Conservation (phyloP, 805 yeast species). For the Zygotorulaspora chibaensis region DNA sequence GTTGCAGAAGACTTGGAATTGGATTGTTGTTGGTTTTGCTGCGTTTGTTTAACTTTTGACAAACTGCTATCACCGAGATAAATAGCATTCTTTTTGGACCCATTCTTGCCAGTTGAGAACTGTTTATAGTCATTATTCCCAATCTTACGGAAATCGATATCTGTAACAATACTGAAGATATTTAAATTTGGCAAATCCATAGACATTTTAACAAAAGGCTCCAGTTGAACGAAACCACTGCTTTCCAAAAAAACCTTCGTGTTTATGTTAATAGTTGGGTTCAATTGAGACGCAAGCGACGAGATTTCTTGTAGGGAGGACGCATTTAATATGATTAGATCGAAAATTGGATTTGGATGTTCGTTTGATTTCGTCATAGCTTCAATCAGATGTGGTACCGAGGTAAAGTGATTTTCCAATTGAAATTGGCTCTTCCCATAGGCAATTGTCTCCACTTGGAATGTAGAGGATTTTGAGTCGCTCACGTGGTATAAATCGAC, state of each 20-base stretch:
- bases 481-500: constrained; percentile 33
- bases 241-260: constrained; percentile 62
- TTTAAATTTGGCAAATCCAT: constrained; percentile 37
- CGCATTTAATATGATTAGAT: constrained; percentile 45
- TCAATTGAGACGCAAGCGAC: constrained; percentile 37
- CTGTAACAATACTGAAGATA: constrained; percentile 57
- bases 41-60: constrained; percentile 5
- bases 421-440: constrained; percentile 28
- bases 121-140: constrained; percentile 34
- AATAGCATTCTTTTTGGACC: constrained; percentile 42
- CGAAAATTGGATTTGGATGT: constrained; percentile 30
- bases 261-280: constrained; percentile 37
- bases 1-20: constrained; percentile 11
- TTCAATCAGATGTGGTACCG: constrained; percentile 19
- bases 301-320: constrained; percentile 51
- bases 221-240: constrained; percentile 67
- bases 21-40: constrained; percentile 10
- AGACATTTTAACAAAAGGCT: constrained; percentile 56
- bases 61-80: constrained; percentile 39
- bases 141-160: constrained; percentile 49
- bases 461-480: constrained; percentile 22
- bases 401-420: constrained; percentile 27
- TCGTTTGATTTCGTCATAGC: constrained; percentile 7
- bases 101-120: constrained; percentile 25
- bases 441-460: constrained; percentile 24